Evolutionary conservation across 345 rosid species (phyloP), one percentile per base, ranked within the genome.

Genomic region (Melaleuca alternifolia): DNA sequence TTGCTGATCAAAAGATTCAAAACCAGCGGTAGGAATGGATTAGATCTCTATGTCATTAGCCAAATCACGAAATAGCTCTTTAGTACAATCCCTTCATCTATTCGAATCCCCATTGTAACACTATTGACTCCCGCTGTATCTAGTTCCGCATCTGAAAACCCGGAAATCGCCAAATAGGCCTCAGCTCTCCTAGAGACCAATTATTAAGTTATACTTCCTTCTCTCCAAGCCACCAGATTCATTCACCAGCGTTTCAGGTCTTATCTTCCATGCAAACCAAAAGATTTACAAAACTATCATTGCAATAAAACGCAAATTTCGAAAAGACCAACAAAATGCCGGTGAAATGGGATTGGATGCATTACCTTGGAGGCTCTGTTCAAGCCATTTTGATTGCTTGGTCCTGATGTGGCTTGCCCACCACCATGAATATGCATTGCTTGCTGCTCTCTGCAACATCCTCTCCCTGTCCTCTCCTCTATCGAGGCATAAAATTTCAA

Each of bases 381-480:
- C 92, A 71, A 92, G 86, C 93, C 93, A 91, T 91, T 91, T 91
- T 11, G 93, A 92, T 88, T 92, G 93, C 87, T 92, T 92, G 11
- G 93, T 92, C 83, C 93, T 88, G 86, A 92, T 87, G 86, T 91
- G 93, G 87, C 93, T 92, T 54, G 93, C 92, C 93, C 93, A 92
- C 93, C 93, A 91, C 93, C 93, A 92, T 59, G 93, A 89, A 85
- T 92, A 89, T 46, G 93, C 92, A 86, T 91, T 92, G 84, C 91
- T 90, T 71, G 92, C 92, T 82, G 92, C 93, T 89, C 92, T 91
- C 88, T 92, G 93, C 91, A 91, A 87, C 93, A 85, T 87, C 26
- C 53, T 57, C 50, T 54, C 26, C 51, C 46, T 16, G 16, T 14
- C 21, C 54, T 50, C 33, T 59, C 61, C 54, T 71, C 81, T 71